These are phyloP conservation scores for Withania somnifera DNA, from an alignment of 305 asterid genomes.

Conservation along the genomic window DNA sequence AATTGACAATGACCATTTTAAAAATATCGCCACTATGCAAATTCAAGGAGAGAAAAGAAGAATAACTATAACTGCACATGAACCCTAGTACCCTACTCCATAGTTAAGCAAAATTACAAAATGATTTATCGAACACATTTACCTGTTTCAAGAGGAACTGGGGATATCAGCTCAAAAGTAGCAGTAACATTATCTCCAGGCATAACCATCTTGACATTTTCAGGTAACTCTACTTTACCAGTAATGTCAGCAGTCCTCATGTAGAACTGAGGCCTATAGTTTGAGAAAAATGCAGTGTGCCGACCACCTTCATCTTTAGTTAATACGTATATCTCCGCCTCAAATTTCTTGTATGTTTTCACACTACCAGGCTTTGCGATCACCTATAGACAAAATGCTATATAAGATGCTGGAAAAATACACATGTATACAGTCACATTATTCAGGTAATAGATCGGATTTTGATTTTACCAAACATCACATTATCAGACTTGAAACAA, in stretches of 20 bases:
- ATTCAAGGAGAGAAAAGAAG: neutral
- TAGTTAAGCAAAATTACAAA: neutral
- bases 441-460: neutral
- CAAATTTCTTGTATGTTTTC: slow-evolving; percentile 82
- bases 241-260: slow-evolving; percentile 96
- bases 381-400: slow-evolving; percentile 37
- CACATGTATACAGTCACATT: neutral
- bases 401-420: neutral
- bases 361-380: slow-evolving; percentile 83
- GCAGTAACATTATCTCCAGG: slow-evolving; percentile 99
- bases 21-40: neutral
- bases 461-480: neutral
- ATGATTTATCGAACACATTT: neutral
- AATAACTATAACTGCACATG: neutral
- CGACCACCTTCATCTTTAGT: slow-evolving; percentile 99
- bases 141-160: slow-evolving; percentile 94
- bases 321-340: slow-evolving; percentile 96
- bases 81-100: neutral
- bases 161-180: slow-evolving; percentile 68
- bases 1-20: neutral
- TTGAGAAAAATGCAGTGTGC: slow-evolving; percentile 95
- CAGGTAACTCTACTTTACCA: slow-evolving; percentile 94
- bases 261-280: slow-evolving; percentile 93
- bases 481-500: neutral
- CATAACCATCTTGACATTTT: slow-evolving; percentile 99